Percentiles rank a stretch among this genome's conserved stretches.
Evolutionary conservation across 2,329 filamentous ascomycete species (phyloP).

Genomic region (Sphaerulina musiva): DNA sequence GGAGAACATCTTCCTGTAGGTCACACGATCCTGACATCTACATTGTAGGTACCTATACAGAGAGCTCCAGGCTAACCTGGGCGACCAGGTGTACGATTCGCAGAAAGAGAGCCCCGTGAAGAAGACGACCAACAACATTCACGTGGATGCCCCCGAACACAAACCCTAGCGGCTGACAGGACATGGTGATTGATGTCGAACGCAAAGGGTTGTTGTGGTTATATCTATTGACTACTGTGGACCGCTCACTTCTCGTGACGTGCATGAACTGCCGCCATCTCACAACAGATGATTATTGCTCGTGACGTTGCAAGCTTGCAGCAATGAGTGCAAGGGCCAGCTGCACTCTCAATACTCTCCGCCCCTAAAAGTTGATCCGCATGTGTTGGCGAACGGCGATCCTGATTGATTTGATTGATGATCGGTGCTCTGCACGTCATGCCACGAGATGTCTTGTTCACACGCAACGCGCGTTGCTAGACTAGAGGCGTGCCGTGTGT

Average conservation of each 20-base stretch:
- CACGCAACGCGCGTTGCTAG: background rate
- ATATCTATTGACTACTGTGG: background rate
- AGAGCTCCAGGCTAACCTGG: constrained; percentile 3
- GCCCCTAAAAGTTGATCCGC: background rate
- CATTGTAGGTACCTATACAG: background rate
- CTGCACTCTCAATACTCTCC: background rate
- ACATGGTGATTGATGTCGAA: constrained; percentile 3
- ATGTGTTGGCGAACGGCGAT: background rate
- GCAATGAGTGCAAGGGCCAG: background rate
- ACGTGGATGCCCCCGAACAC: constrained; percentile 3
- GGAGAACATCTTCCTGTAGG: constrained; percentile 48
- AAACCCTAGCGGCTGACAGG: constrained; percentile 12
- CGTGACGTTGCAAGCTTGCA: background rate
- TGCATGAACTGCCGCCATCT: background rate
- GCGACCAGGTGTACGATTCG: constrained; percentile 21
- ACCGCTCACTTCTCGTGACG: background rate
- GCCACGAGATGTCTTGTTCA: background rate
- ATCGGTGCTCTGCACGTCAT: background rate
- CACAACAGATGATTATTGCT: background rate
- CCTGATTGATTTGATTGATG: background rate
- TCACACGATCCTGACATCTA: background rate
- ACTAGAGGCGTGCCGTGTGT: background rate
- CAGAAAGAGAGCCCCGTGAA: constrained; percentile 20
- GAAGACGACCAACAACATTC: background rate
- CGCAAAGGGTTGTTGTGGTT: background rate